Evolutionary conservation across 2,329 filamentous ascomycete genomes (phyloP).

Genomic region (Cordyceps fumosorosea): DNA sequence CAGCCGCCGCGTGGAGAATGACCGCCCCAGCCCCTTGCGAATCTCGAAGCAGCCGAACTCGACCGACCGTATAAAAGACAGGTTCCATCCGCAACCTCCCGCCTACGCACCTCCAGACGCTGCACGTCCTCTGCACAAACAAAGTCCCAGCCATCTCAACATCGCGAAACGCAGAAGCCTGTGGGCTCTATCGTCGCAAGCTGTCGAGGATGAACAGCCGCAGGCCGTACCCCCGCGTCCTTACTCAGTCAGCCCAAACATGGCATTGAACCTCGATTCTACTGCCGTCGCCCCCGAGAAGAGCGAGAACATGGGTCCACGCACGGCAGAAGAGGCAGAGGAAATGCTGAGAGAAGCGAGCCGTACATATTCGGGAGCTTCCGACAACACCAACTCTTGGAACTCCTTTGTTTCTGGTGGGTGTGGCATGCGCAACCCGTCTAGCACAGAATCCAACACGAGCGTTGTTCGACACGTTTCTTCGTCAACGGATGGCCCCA

Average conservation of each 20-base stretch:
- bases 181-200: background rate
- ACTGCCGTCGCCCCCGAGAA: background rate
- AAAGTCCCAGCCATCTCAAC: background rate
- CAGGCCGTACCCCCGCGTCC: background rate
- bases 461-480: background rate
- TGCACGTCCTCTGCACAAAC: background rate
- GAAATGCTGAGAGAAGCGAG: conserved; percentile 6
- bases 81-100: conserved; percentile 14
- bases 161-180: conserved; percentile 2
- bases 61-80: conserved; percentile 16
- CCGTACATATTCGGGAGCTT: conserved; percentile 6
- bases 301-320: background rate
- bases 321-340: conserved; percentile 1
- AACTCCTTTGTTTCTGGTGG: conserved; percentile 11
- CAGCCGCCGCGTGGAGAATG: conserved; percentile 16
- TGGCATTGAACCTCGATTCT: background rate
- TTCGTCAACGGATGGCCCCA: background rate
- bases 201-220: background rate
- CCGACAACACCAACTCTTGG: background rate
- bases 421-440: background rate
- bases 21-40: conserved; percentile 40
- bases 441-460: background rate
- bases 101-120: background rate
- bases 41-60: conserved; percentile 37
- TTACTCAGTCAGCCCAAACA: background rate